Conservation (phyloP, 106 monocot species). For the Dioscorea zingiberensis region DNA sequence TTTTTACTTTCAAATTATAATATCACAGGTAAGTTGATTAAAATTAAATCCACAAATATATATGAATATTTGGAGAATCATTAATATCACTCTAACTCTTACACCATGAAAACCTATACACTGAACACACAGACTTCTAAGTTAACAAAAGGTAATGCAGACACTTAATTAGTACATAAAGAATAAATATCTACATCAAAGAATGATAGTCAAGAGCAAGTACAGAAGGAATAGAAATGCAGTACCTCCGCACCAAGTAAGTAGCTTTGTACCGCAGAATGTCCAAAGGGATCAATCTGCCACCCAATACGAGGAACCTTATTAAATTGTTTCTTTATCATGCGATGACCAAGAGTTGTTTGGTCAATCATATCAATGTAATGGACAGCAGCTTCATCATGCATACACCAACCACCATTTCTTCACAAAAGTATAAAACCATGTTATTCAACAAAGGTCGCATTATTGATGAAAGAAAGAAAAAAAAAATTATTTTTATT, state of each 20-base stretch:
- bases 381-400: constrained; percentile 57
- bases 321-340: constrained; percentile 55
- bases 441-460: not conserved
- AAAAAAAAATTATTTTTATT: not conserved
- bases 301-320: constrained; percentile 53
- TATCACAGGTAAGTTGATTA: no score
- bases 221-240: not conserved
- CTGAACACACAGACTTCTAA: no score
- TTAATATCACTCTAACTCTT: no score
- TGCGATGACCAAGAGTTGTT: constrained; percentile 53
- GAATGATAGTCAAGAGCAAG: no score
- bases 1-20: no score
- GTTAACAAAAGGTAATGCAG: no score
- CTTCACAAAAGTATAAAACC: constrained; percentile 9
- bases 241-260: constrained; percentile 52
- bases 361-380: constrained; percentile 72
- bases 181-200: no score
- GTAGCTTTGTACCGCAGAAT: constrained; percentile 56
- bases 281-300: constrained; percentile 71
- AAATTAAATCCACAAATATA: no score
- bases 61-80: no score
- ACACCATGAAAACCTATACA: no score
- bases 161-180: no score
- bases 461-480: not conserved
- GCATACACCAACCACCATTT: constrained; percentile 64